Evolutionary conservation across 2,329 filamentous ascomycete genomes (phyloP).

Genomic region (Apiospora malaysiana): DNA sequence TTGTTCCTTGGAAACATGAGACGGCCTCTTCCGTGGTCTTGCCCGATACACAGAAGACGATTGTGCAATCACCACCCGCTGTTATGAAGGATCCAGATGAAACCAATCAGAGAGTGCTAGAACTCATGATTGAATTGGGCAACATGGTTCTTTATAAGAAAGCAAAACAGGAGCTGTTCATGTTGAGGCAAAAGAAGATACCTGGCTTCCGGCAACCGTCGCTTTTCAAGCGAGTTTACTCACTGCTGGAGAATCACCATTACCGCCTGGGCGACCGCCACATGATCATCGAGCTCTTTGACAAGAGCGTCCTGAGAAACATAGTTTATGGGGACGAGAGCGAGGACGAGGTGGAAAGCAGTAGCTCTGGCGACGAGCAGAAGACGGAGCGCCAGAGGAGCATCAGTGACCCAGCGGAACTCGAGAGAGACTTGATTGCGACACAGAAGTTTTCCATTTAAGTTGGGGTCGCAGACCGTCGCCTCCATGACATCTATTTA

Average conservation of each 20-base stretch:
- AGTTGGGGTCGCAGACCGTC: neutral
- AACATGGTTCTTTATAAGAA: constrained; percentile 93
- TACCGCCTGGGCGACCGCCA: constrained; percentile 86
- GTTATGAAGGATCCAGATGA: constrained; percentile 64
- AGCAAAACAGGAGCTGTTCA: constrained; percentile 79
- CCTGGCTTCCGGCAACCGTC: constrained; percentile 75
- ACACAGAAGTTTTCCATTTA: constrained; percentile 25
- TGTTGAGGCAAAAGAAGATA: constrained; percentile 76
- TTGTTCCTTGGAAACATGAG: constrained; percentile 64
- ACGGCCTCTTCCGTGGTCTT: constrained; percentile 54
- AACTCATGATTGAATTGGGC: constrained; percentile 84
- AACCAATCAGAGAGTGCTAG: constrained; percentile 78
- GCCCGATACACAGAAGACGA: constrained; percentile 59
- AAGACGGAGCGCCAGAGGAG: constrained; percentile 64
- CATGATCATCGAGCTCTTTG: constrained; percentile 92
- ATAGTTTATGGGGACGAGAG: constrained; percentile 77
- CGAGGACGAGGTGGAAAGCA: constrained; percentile 45
- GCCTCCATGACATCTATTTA: neutral
- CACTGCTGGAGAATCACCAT: constrained; percentile 85
- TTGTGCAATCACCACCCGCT: constrained; percentile 52
- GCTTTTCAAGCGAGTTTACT: constrained; percentile 86
- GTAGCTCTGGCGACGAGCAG: constrained; percentile 56
- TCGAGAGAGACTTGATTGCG: constrained; percentile 27
- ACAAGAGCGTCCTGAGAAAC: constrained; percentile 83
- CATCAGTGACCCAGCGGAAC: constrained; percentile 47